Conservation (phyloP, 1,284 basidiomycete species). For the Moniliella sp. region DNA sequence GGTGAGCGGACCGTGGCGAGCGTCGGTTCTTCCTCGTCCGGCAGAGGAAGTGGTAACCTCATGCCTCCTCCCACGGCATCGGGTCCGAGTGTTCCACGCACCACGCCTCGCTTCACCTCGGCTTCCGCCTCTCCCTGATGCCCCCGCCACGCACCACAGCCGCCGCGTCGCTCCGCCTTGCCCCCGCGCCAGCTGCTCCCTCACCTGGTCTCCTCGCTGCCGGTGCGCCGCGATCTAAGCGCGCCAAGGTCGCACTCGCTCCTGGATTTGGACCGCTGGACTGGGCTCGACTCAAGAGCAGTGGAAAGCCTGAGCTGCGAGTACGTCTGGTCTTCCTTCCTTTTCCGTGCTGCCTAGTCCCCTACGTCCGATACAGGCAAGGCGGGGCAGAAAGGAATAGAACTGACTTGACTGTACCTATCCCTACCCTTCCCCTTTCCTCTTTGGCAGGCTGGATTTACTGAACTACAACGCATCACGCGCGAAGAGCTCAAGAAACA, state of each 20-base stretch:
- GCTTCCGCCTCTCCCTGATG: no score
- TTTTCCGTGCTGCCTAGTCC: constrained; percentile 30
- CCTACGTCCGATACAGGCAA: neutral
- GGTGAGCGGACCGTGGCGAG: no score
- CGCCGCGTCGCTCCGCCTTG: no score
- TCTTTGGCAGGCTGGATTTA: constrained; percentile 14
- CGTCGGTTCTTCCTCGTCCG: no score
- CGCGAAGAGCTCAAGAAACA: constrained; percentile 64
- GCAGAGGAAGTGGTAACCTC: no score
- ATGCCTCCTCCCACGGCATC: no score
- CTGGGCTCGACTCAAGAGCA: constrained; percentile 64
- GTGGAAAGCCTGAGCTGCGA: constrained; percentile 36
- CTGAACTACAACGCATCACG: constrained; percentile 48
- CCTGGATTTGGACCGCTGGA: constrained; percentile 81
- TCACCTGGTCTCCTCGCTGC: no score
- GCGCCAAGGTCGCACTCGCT: constrained; percentile 60
- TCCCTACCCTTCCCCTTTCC: constrained; percentile 4
- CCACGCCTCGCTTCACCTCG: no score
- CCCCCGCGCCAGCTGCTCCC: no score
- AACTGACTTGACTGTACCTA: neutral
- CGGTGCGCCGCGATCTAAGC: constrained; percentile 1
- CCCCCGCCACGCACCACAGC: no score
- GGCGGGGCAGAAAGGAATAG: neutral
- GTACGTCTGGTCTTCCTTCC: neutral
- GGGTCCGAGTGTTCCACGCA: no score